Evolutionary conservation across 1,139 yeast genomes (phyloP).

Genomic region (Taphrina flavorubra): DNA sequence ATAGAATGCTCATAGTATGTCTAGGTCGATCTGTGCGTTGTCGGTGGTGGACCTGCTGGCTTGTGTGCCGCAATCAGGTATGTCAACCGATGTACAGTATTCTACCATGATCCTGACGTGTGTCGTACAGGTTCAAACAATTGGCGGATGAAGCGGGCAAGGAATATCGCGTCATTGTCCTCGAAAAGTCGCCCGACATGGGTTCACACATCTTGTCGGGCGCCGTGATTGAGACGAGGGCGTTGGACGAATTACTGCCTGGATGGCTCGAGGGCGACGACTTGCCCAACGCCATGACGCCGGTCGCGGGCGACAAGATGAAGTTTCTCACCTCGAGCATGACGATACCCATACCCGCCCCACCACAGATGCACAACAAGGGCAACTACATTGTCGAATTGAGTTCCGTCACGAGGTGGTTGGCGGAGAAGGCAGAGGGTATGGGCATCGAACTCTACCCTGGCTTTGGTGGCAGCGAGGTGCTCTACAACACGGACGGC

Average conservation of each 20-base stretch:
- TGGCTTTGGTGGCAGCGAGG: slow-evolving; percentile 84
- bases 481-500: slow-evolving; percentile 66
- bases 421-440: slow-evolving; percentile 88
- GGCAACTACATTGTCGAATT: slow-evolving; percentile 87
- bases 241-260: slow-evolving; percentile 83
- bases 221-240: slow-evolving; percentile 89
- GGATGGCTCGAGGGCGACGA: slow-evolving; percentile 56
- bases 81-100: background rate
- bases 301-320: slow-evolving; percentile 78
- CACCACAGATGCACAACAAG: slow-evolving; percentile 84
- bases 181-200: slow-evolving; percentile 91
- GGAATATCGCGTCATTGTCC: slow-evolving; percentile 72
- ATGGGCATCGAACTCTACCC: slow-evolving; percentile 93
- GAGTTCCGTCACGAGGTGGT: slow-evolving; percentile 77
- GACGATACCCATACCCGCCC: slow-evolving; percentile 81
- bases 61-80: slow-evolving; percentile 83
- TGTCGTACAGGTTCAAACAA: slow-evolving; percentile 62
- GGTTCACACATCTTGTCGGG: slow-evolving; percentile 91
- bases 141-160: slow-evolving; percentile 71
- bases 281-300: slow-evolving; percentile 73
- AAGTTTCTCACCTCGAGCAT: slow-evolving; percentile 64
- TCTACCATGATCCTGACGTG: background rate
- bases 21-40: slow-evolving; percentile 85
- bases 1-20: slow-evolving; percentile 2
- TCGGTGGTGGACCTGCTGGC: slow-evolving; percentile 99